Percentiles rank a stretch among this genome's conserved stretches.
Evolutionary conservation across 1,284 basidiomycete species (phyloP).

Genomic region (Meripilus lineatus): DNA sequence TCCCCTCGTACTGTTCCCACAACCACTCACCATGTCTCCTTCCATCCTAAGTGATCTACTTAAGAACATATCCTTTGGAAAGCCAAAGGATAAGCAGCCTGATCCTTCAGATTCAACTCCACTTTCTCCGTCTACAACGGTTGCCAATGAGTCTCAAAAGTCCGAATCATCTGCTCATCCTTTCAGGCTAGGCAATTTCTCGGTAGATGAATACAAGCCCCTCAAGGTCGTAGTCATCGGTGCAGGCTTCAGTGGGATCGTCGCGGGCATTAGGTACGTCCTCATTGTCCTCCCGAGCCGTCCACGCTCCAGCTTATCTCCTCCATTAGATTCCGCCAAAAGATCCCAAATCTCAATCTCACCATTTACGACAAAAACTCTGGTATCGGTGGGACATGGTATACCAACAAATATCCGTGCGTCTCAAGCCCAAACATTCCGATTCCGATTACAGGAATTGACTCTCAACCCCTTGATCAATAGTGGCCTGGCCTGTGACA

Average conservation of each 20-base stretch:
- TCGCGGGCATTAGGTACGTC: constrained; percentile 45
- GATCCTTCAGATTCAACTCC: too few relatives aligned
- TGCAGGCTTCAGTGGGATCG: constrained; percentile 49
- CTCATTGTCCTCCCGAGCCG: not conserved
- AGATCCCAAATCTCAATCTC: constrained; percentile 44
- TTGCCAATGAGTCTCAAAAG: too few relatives aligned
- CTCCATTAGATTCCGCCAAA: constrained; percentile 40
- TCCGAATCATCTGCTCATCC: too few relatives aligned
- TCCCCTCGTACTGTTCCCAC: too few relatives aligned
- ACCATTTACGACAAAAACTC: constrained; percentile 52
- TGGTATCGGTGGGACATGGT: constrained; percentile 58
- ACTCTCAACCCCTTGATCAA: not conserved
- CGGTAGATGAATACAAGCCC: constrained; percentile 43
- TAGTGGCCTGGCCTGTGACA: constrained; percentile 49
- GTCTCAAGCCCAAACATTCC: not conserved
- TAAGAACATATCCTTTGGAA: too few relatives aligned
- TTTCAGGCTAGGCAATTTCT: constrained; percentile 22
- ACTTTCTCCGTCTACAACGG: too few relatives aligned
- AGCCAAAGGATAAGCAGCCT: too few relatives aligned
- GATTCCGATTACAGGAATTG: not conserved
- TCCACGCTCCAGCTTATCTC: not conserved
- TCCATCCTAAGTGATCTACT: too few relatives aligned
- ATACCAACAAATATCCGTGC: constrained; percentile 30
- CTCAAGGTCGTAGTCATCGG: constrained; percentile 48
- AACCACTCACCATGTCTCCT: too few relatives aligned